Base-by-base conservation (phyloP, 129 eudicot genomes). In the Pittosporum tobira region DNA sequence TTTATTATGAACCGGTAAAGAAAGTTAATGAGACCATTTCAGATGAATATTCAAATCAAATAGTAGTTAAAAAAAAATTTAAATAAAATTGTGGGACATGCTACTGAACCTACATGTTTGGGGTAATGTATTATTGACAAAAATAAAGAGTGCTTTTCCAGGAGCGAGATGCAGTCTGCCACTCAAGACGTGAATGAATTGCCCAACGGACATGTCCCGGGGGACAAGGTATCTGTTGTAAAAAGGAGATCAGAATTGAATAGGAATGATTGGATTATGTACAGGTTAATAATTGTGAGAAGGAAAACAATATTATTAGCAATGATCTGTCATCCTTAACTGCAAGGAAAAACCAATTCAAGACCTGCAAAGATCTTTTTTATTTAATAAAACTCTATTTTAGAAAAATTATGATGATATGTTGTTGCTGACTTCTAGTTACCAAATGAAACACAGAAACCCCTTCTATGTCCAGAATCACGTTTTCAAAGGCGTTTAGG, bases 201-300 rank as follows among this genome's bases (percentile, higher is more conserved):
- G 94, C 28, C 96, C 96, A 18, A 91, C 79, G 0, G 90, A 77
- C 96, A 86, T 87, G 79, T 91, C 98, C 34, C 88, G 74, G 4
- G 98, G 95, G 5, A 83, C 98, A 67, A 91, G 75, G 73, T 77
- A 91, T 66, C 94, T 91, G 76, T 61, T 48, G 44, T 19, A 47
- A 62, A 65, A 48, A 68, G 26, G 46, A 56, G 18, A 14, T 31
- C 8, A 30, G 28, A 30, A 34, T 21, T 30, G 44, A 56, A 19
- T 10, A 10, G 13, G 46, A 16, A 0, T 53, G 40, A 34, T 34
- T n/a, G n/a, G n/a, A n/a, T n/a, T n/a, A n/a, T n/a, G n/a, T n/a
- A n/a, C n/a, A 34, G 40, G 40, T 34, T 8, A 6, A 8, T 34
- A 34, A 5, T 34, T 34, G 40, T 2, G 1, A 34, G 40, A 34